Percentiles rank a stretch among this genome's conserved stretches.
These are phyloP conservation scores for Cyathus striatus DNA, from an alignment of 768 basidiomycete species.

Conservation along the genomic window DNA sequence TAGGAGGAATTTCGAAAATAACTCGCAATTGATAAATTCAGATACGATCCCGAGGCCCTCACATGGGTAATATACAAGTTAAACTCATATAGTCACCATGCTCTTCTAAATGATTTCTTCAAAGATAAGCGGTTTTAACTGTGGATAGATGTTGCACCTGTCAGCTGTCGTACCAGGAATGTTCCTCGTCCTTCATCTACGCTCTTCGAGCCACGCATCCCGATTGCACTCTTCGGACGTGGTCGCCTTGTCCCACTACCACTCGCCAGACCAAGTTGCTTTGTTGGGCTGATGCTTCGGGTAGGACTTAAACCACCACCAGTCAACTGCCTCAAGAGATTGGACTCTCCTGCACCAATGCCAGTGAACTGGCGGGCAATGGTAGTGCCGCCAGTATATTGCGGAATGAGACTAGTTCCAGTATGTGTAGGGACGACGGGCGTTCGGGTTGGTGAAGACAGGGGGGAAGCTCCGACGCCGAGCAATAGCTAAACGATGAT, in stretches of 20 bases:
- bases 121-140: too few species aligned
- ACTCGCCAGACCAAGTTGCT: conserved; percentile 45
- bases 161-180: conserved; percentile 77
- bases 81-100: too few species aligned
- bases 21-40: too few species aligned
- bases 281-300: conserved; percentile 73
- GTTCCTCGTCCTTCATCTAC: conserved; percentile 68
- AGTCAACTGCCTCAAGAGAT: conserved; percentile 52
- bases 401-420: conserved; percentile 38
- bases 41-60: too few species aligned
- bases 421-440: conserved; percentile 42
- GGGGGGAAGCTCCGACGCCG: conserved; percentile 41
- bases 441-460: conserved; percentile 46
- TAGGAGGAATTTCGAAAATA: too few species aligned
- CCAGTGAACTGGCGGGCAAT: conserved; percentile 76
- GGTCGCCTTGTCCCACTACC: conserved; percentile 42
- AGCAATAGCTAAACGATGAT: conserved; percentile 45
- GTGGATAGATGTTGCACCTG: conserved; percentile 47
- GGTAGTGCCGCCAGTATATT: conserved; percentile 67
- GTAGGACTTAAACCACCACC: conserved; percentile 66
- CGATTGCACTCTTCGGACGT: conserved; percentile 76
- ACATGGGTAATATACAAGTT: too few species aligned
- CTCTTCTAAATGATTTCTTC: too few species aligned
- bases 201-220: conserved; percentile 57
- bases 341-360: conserved; percentile 32